These are phyloP conservation scores for Breviolum minutum DNA, from an alignment of 73 alveolate genomes.

Conservation along the genomic window DNA sequence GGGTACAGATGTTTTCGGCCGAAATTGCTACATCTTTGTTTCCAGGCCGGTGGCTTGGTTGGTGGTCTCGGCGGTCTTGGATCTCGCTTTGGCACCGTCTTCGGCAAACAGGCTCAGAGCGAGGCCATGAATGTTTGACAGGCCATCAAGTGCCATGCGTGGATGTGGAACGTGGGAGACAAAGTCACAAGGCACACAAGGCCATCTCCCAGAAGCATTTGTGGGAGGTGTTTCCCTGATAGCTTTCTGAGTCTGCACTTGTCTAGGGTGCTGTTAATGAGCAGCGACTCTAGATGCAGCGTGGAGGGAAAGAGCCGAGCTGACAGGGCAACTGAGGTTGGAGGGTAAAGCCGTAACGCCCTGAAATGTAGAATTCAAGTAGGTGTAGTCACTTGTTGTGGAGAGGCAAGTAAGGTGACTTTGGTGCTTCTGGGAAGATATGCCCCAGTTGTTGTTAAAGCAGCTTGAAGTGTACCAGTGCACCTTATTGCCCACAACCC, in stretches of 20 bases:
- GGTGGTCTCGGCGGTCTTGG: conserved; percentile 83
- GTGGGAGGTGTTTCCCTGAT: no score
- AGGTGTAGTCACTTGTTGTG: neutral
- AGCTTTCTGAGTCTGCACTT: no score
- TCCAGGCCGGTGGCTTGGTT: conserved; percentile 77
- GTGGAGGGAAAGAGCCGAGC: neutral
- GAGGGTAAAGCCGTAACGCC: no score
- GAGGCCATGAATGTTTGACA: conserved; percentile 63
- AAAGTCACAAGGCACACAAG: neutral
- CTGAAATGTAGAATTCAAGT: no score
- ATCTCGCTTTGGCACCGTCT: conserved; percentile 39
- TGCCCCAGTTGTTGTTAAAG: no score
- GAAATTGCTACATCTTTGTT: neutral
- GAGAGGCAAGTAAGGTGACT: neutral
- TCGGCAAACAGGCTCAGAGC: neutral
- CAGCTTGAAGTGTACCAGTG: no score
- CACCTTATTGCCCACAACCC: neutral
- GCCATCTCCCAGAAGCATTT: no score
- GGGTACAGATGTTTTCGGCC: neutral
- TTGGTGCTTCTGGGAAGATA: neutral
- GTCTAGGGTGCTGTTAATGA: neutral
- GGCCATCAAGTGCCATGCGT: neutral
- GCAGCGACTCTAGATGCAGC: neutral
- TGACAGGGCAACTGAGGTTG: no score
- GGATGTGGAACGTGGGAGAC: neutral